Percentiles rank a stretch among this genome's conserved stretches.
These are phyloP conservation scores for Boletus eberwhitei DNA, from an alignment of 768 basidiomycete genomes.

Conservation along the genomic window DNA sequence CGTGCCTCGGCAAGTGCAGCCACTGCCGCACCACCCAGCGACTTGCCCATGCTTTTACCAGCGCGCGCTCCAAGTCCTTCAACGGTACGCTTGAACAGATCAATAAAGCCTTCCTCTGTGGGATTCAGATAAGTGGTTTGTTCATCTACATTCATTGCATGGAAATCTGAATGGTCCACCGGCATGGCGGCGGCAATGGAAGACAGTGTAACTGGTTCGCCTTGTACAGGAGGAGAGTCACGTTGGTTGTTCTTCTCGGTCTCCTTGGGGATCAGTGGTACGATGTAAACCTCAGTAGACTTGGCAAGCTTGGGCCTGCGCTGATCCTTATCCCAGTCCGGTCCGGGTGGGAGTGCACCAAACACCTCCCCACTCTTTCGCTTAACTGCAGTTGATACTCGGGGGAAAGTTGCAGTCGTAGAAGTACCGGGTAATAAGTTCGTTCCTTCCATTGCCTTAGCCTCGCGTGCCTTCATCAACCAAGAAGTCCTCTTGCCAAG, in stretches of 20 bases:
- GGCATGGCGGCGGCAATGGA: neutral
- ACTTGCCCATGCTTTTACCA: slow-evolving; percentile 59
- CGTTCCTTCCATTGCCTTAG: slow-evolving; percentile 58
- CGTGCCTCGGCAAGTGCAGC: slow-evolving; percentile 63
- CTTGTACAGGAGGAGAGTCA: slow-evolving; percentile 2
- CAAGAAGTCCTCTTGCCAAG: slow-evolving; percentile 73
- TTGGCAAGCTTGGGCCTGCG: slow-evolving; percentile 51
- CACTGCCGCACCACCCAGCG: slow-evolving; percentile 50
- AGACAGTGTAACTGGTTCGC: neutral
- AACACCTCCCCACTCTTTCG: slow-evolving; percentile 62
- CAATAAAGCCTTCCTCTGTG: slow-evolving; percentile 49
- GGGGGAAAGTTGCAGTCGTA: slow-evolving; percentile 5
- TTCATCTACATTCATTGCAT: slow-evolving; percentile 23
- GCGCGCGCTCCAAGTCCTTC: slow-evolving; percentile 59
- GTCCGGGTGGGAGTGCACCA: slow-evolving; percentile 11
- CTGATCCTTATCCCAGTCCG: slow-evolving; percentile 37
- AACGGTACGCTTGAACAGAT: slow-evolving; percentile 67
- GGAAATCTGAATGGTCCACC: slow-evolving; percentile 17
- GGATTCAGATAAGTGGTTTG: slow-evolving; percentile 8
- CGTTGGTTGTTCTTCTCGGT: slow-evolving; percentile 5
- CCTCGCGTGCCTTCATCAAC: slow-evolving; percentile 75
- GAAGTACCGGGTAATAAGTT: slow-evolving; percentile 27
- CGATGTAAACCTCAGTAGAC: slow-evolving; percentile 35
- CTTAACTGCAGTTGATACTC: slow-evolving; percentile 40
- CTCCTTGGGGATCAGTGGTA: slow-evolving; percentile 14